These are phyloP conservation scores for Alternaria gansuensis DNA, from an alignment of 2,329 filamentous ascomycete genomes.

Conservation along the genomic window DNA sequence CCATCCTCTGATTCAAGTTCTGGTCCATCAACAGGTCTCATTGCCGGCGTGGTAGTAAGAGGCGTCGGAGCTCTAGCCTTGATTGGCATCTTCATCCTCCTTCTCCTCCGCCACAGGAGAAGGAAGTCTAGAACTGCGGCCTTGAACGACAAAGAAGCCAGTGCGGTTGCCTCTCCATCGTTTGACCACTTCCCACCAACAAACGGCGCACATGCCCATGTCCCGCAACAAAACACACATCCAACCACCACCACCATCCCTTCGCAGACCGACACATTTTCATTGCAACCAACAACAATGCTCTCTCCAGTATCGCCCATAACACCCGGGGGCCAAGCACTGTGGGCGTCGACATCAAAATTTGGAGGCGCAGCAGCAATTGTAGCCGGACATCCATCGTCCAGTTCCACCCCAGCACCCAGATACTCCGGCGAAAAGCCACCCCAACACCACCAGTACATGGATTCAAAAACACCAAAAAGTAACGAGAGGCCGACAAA, in stretches of 20 bases:
- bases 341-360: slow-evolving; percentile 10
- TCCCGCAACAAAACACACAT: neutral
- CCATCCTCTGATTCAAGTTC: slow-evolving; percentile 9
- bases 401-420: neutral
- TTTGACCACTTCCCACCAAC: slow-evolving; percentile 2
- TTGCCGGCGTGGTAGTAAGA: slow-evolving; percentile 24
- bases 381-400: neutral
- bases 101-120: slow-evolving; percentile 22
- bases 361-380: neutral
- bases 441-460: slow-evolving; percentile 3
- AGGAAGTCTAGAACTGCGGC: slow-evolving; percentile 5
- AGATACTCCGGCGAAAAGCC: slow-evolving; percentile 13
- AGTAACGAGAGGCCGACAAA: slow-evolving; percentile 21
- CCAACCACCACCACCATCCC: slow-evolving; percentile 1
- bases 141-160: slow-evolving; percentile 11
- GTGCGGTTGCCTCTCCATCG: neutral
- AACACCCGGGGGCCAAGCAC: slow-evolving; percentile 1
- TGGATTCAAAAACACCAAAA: neutral
- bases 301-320: slow-evolving; percentile 10
- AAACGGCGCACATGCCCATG: neutral
- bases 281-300: slow-evolving; percentile 4
- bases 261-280: neutral
- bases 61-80: slow-evolving; percentile 22
- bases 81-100: slow-evolving; percentile 22
- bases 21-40: slow-evolving; percentile 17